Evolutionary conservation across 805 yeast species (phyloP).

Genomic region (Kazachstania viticola): DNA sequence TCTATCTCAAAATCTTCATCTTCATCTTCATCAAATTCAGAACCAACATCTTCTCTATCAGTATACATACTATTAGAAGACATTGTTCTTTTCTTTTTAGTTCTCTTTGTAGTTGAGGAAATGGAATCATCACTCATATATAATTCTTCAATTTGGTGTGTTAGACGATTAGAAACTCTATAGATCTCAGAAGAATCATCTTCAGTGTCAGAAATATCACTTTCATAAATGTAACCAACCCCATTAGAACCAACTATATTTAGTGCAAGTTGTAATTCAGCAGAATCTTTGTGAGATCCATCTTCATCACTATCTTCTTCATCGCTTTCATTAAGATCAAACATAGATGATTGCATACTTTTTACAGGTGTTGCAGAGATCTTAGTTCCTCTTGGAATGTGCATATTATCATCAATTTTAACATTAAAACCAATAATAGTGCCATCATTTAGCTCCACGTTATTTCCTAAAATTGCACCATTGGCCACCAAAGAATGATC

Average conservation of each 20-base stretch:
- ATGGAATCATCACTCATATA: constrained; percentile 50
- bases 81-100: constrained; percentile 34
- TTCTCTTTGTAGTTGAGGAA: constrained; percentile 35
- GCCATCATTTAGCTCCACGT: constrained; percentile 50
- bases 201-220: constrained; percentile 26
- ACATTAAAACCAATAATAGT: constrained; percentile 72
- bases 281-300: constrained; percentile 22
- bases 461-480: constrained; percentile 41
- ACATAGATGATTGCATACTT: constrained; percentile 18
- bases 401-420: constrained; percentile 42
- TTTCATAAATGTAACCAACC: constrained; percentile 28
- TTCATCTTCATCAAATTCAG: constrained; percentile 34
- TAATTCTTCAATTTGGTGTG: constrained; percentile 37
- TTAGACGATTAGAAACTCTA: constrained; percentile 25
- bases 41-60: constrained; percentile 31
- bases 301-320: neutral
- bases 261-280: constrained; percentile 14
- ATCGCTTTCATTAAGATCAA: constrained; percentile 11
- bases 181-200: constrained; percentile 17
- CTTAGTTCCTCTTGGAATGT: constrained; percentile 39
- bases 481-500: constrained; percentile 63
- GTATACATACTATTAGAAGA: constrained; percentile 34
- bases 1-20: constrained; percentile 77
- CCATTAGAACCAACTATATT: constrained; percentile 29
- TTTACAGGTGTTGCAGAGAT: constrained; percentile 39